Conservation (phyloP, 2,329 filamentous ascomycete genomes). For the Ceratocystis diversiconidia region DNA sequence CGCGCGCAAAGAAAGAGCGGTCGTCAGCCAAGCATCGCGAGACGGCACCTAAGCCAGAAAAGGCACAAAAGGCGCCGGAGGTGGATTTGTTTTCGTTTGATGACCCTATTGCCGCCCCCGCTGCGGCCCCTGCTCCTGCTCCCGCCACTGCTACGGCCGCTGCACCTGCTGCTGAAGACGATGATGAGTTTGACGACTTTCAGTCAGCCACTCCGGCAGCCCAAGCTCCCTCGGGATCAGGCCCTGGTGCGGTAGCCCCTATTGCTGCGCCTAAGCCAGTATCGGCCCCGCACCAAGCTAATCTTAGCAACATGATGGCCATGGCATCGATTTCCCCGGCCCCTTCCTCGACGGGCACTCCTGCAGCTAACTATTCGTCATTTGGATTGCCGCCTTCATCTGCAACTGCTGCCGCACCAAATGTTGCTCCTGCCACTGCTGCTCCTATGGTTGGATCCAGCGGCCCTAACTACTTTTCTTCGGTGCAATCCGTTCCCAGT, state of each 20-base stretch:
- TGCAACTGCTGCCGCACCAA: constrained; percentile 23
- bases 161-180: constrained; percentile 38
- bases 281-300: constrained; percentile 66
- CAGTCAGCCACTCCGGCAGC: constrained; percentile 62
- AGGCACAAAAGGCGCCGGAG: constrained; percentile 61
- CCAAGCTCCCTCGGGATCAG: constrained; percentile 29
- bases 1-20: constrained; percentile 21
- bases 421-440: constrained; percentile 21
- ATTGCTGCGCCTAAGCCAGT: constrained; percentile 61
- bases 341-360: constrained; percentile 39
- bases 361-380: constrained; percentile 49
- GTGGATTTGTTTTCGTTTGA: constrained; percentile 89
- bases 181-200: constrained; percentile 97
- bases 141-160: constrained; percentile 19
- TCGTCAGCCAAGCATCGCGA: constrained; percentile 31
- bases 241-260: constrained; percentile 33
- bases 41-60: constrained; percentile 46
- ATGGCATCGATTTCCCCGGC: constrained; percentile 71
- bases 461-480: constrained; percentile 91
- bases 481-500: constrained; percentile 38
- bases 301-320: constrained; percentile 63
- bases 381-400: constrained; percentile 35
- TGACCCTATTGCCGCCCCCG: constrained; percentile 42
- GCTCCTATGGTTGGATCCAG: constrained; percentile 48
- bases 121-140: constrained; percentile 26